Evolutionary conservation across 495 filamentous ascomycete species (phyloP).

Genomic region (Talaromyces ruber): DNA sequence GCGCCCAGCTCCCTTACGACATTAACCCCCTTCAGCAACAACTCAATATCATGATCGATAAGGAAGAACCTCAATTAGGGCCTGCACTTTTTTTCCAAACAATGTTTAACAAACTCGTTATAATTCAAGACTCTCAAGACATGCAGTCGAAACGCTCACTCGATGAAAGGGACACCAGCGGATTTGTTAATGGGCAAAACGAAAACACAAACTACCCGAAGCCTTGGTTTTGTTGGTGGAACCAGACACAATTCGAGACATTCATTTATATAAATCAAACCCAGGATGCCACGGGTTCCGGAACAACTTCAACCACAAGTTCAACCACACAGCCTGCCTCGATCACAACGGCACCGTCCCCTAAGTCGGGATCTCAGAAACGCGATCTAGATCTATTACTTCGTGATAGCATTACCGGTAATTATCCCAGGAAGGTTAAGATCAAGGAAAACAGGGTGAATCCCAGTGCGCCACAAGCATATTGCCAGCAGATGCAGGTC

Average conservation of each 20-base stretch:
- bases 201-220: constrained; percentile 51
- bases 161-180: constrained; percentile 3
- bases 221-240: constrained; percentile 88
- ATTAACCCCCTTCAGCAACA: constrained; percentile 26
- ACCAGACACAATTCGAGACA: constrained; percentile 67
- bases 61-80: constrained; percentile 50
- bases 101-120: constrained; percentile 73
- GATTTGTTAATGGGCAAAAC: constrained; percentile 28
- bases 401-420: constrained; percentile 11
- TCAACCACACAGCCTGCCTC: constrained; percentile 2
- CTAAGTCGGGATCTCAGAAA: constrained; percentile 7
- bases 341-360: not conserved
- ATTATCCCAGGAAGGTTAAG: constrained; percentile 69
- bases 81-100: constrained; percentile 68
- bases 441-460: constrained; percentile 64
- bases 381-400: constrained; percentile 4
- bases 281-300: constrained; percentile 15
- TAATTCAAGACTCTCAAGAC: constrained; percentile 46
- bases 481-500: constrained; percentile 68
- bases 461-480: constrained; percentile 33
- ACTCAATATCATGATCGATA: constrained; percentile 58
- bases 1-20: constrained; percentile 61
- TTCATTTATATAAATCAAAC: constrained; percentile 69
- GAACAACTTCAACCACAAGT: constrained; percentile 14
- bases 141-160: constrained; percentile 9